A percentile compares a stretch with the other conserved stretches of the same genome.
These are phyloP conservation scores for Adansonia madagascariensis DNA, from an alignment of 441 rosid species.

Conservation along the genomic window DNA sequence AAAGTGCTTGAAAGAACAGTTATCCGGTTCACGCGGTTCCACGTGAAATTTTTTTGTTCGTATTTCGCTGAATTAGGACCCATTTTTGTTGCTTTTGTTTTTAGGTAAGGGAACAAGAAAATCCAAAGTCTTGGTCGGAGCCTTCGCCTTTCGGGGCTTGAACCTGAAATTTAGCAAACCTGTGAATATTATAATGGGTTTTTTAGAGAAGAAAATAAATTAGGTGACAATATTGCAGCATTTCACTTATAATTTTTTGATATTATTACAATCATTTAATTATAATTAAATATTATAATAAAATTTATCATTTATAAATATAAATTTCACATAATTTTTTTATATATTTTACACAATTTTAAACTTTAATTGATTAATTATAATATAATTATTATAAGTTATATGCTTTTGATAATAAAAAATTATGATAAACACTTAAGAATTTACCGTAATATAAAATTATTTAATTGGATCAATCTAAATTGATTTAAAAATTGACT, in stretches of 20 bases:
- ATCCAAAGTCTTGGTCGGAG: not conserved
- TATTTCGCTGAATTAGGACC: not conserved
- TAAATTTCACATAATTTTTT: no score
- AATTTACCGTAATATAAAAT: not conserved
- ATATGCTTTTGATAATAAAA: not conserved
- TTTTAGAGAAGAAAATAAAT: not conserved
- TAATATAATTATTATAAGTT: no score
- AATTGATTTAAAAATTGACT: not conserved
- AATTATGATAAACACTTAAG: not conserved
- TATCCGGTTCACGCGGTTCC: slow-evolving; percentile 41
- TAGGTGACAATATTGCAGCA: not conserved
- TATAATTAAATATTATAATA: no score
- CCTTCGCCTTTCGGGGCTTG: not conserved
- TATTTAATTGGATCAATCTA: not conserved
- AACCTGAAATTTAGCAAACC: not conserved
- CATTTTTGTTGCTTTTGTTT: not conserved
- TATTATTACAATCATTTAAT: no score
- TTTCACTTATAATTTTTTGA: no score
- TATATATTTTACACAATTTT: no score
- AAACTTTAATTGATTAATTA: no score
- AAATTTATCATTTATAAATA: no score
- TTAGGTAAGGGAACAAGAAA: not conserved
- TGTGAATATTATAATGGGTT: not conserved
- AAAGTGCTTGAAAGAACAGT: slow-evolving; percentile 7
- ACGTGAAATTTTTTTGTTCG: not conserved